Percentiles rank a stretch among this genome's conserved stretches.
These are phyloP conservation scores for Neurospora sp. DNA, from an alignment of 495 filamentous ascomycete species.

Conservation along the genomic window DNA sequence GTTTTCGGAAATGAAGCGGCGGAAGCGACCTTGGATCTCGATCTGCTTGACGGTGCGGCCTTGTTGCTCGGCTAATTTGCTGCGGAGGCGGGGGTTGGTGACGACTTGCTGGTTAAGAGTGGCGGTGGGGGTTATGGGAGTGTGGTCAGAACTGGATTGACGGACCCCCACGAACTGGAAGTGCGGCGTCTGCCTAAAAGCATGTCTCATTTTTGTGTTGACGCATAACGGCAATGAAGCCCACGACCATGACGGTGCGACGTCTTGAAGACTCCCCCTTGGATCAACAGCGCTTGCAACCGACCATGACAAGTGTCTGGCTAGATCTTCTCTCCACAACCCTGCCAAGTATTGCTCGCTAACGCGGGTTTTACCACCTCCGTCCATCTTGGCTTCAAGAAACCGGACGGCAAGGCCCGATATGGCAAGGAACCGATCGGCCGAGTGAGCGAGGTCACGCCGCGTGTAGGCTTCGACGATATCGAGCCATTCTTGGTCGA, in stretches of 20 bases:
- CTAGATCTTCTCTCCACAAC: constrained; percentile 20
- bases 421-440: constrained; percentile 22
- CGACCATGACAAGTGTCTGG: constrained; percentile 20
- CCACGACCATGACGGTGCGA: constrained; percentile 26
- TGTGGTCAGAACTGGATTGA: background rate
- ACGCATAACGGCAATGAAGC: constrained; percentile 17
- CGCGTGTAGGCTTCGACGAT: constrained; percentile 22
- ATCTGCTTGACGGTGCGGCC: constrained; percentile 15
- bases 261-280: constrained; percentile 9
- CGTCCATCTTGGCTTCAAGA: constrained; percentile 18
- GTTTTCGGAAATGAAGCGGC: constrained; percentile 14
- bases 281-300: constrained; percentile 11
- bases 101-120: background rate
- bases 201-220: constrained; percentile 10
- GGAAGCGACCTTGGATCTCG: constrained; percentile 17
- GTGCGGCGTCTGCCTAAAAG: constrained; percentile 11
- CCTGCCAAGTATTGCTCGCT: constrained; percentile 21
- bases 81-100: background rate
- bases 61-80: constrained; percentile 11
- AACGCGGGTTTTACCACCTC: constrained; percentile 3
- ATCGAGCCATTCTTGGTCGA: constrained; percentile 25
- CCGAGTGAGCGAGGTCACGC: constrained; percentile 17
- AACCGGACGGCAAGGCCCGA: constrained; percentile 24
- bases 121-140: background rate
- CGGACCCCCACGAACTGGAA: constrained; percentile 14